Evolutionary conservation across 1,284 basidiomycete species (phyloP), one percentile per base, ranked within the genome.

Genomic region (Heterobasidion irregulare): DNA sequence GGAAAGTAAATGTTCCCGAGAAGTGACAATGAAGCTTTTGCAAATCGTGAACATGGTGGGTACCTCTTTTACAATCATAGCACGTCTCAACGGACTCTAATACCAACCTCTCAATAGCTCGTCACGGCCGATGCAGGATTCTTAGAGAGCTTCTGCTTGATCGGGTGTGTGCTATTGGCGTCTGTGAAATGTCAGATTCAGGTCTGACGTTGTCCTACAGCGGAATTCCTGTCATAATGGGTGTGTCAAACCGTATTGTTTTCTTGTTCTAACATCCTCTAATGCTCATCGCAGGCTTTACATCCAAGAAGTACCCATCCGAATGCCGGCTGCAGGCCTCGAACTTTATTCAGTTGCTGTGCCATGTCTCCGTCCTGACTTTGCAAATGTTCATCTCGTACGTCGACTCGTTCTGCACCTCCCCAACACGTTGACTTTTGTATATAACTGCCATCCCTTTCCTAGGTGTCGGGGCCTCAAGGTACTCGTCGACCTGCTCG

Each of bases 321-420:
- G 94, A 98, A 65, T 96, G 94, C 62, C 84, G 96, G 47, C 72
- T 92, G n/a, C 92, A 98, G 68, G 95, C 95, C 0, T 97, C 96
- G 1, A 86, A 92, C 63, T 98, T 98, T 69, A 91, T 99, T 56
- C 89, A 91, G 49, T 75, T 96, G 33, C 82, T 98, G 48, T 95
- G 93, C 63, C 93, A 95, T 59, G 90, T 93, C 0, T 97, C 94
- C 6, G 86, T 94, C 5, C 72, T 98, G 58, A 98, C 96, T 12
- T 72, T 98, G 47, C 94, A 98, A 68, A 98, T 97, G 94, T 97
- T 98, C 72, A 96, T 98, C 62, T 92, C 92, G 87, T 93, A 65
- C 59, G 90, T 15, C 43, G n/a, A 18, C 9, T 10, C n/a, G 36
- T 15, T 19, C 59, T 48, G 56, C 56, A 47, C 52, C 18, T 54